Percentiles rank a stretch among this genome's conserved stretches.
Conservation (phyloP, 768 basidiomycete genomes). For the Termitomyces sp. region DNA sequence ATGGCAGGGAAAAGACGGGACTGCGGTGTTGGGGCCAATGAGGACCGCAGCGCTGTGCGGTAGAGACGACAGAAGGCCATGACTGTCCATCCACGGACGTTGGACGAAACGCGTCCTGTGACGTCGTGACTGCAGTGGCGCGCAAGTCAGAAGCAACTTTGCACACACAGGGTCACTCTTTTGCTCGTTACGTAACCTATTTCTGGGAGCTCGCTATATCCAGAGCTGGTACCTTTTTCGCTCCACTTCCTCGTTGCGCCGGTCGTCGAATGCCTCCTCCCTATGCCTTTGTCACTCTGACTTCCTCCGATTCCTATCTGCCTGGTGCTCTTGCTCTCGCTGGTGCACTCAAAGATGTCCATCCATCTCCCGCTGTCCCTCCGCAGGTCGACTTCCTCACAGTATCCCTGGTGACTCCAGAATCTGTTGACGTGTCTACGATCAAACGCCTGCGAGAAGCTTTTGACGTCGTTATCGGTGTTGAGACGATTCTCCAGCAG, state of each 20-base stretch:
- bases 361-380: constrained; percentile 50
- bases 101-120: neutral
- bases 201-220: constrained; percentile 9
- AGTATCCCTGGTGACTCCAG: constrained; percentile 91
- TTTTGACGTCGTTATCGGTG: constrained; percentile 85
- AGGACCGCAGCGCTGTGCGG: constrained; percentile 20
- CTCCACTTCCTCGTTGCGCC: constrained; percentile 18
- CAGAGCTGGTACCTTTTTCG: constrained; percentile 5
- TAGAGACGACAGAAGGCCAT: constrained; percentile 14
- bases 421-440: constrained; percentile 79
- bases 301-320: constrained; percentile 90
- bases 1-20: neutral
- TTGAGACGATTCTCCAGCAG: constrained; percentile 78
- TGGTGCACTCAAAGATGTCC: constrained; percentile 79
- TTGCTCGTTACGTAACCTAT: constrained; percentile 12
- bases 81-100: constrained; percentile 2
- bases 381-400: constrained; percentile 71
- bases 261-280: constrained; percentile 49
- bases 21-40: constrained; percentile 13
- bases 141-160: too few species aligned
- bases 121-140: constrained; percentile 1
- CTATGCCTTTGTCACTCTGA: constrained; percentile 86
- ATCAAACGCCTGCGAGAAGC: constrained; percentile 75
- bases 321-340: constrained; percentile 87
- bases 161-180: neutral